Base-by-base conservation (phyloP, 2,329 filamentous ascomycete species). In the Macroventuria anomochaeta region DNA sequence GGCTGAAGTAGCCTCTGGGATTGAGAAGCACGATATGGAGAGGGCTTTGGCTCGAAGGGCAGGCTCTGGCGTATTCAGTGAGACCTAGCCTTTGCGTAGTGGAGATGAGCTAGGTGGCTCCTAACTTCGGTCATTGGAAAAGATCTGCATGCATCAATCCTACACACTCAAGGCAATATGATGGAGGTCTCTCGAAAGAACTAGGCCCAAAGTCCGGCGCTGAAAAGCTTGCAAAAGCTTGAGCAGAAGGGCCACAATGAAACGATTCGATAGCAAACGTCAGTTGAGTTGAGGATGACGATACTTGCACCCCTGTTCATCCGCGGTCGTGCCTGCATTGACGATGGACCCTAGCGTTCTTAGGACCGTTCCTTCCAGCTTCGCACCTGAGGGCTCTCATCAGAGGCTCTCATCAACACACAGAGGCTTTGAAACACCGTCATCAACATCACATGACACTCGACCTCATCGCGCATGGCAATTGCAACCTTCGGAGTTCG, bases 271-370 rank as follows among this genome's bases (percentile, higher is more conserved):
- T 40, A 29, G 10, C 48, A 29, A 31, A 40, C 51, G 44, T 54
- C 51, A 49, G 3, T 44, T 40, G 33, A 40, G 44, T 40, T 44
- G 34, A 40, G 39, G 28, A 49, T 49, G 51, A 49, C 51, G 51
- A 40, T 44, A 26, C 13, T 15, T 7, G 7, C 7, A 54, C 33
- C 51, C 44, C 33, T 48, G 44, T 11, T 44, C 28, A 20, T 31
- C 36, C 34, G 2, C 8, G 13, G 3, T 32, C 18, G 51, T 53
- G 15, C 50, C 43, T 54, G 44, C 51, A 40, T 48, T 33, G 7
- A 36, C 36, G 36, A 29, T 53, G 49, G 49, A 41, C 17, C 48
- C 23, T 34, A 18, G n/a, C 13, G 18, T 21, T 25, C 23, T 3
- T 7, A n/a, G n/a, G 7, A 31, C 36, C 23, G 31, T 38, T 53